Conservation (phyloP, 2,329 filamentous ascomycete genomes). For the Ophiocordyceps camponoti-leonardi region DNA sequence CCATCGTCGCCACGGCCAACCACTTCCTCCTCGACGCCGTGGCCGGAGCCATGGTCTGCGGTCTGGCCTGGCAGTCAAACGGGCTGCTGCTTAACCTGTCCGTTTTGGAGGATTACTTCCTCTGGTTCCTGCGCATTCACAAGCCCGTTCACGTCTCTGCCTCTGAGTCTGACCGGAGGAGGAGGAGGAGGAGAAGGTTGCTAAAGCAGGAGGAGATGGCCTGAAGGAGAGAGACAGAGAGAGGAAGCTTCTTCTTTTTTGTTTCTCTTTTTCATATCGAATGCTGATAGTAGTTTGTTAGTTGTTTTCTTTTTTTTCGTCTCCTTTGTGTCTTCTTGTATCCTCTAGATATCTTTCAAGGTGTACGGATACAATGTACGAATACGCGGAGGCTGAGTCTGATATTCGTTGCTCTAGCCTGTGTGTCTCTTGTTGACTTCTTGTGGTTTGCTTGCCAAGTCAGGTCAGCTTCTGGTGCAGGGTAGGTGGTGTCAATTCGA, state of each 20-base stretch:
- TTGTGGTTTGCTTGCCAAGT: no score
- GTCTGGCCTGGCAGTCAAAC: slow-evolving; percentile 42
- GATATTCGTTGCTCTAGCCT: no score
- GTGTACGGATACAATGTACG: no score
- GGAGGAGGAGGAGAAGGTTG: slow-evolving; percentile 17
- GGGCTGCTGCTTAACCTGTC: slow-evolving; percentile 42
- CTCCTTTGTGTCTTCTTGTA: no score
- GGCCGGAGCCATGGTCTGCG: slow-evolving; percentile 48
- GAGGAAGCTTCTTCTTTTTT: not conserved
- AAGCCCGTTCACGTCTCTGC: slow-evolving; percentile 23
- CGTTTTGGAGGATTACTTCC: slow-evolving; percentile 50
- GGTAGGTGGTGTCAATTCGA: no score
- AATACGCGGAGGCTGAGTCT: no score
- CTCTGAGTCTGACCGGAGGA: slow-evolving; percentile 15
- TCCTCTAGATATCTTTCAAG: no score
- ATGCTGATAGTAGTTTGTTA: no score
- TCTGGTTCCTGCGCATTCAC: slow-evolving; percentile 44
- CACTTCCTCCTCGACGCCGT: slow-evolving; percentile 58
- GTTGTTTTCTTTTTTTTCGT: no score
- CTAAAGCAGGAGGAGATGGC: not conserved
- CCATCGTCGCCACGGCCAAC: slow-evolving; percentile 56
- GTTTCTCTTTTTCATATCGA: not conserved
- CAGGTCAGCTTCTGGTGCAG: no score
- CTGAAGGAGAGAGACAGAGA: no score
- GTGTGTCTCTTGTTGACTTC: no score